These are phyloP conservation scores for Penicillium psychrosexuale DNA, from an alignment of 2,329 filamentous ascomycete species.

Conservation along the genomic window DNA sequence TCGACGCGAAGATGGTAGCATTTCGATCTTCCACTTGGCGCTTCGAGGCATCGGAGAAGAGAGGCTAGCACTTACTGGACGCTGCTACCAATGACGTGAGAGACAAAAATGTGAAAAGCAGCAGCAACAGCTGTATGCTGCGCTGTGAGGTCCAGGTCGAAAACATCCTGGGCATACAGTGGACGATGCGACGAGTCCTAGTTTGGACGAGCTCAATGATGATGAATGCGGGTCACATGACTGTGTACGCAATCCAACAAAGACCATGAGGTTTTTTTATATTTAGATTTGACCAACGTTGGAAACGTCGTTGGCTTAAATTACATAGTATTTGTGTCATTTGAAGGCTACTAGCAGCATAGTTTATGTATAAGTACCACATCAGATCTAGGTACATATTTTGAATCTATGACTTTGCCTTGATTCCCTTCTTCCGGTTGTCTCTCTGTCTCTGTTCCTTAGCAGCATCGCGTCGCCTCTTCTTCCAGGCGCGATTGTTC, in stretches of 20 bases:
- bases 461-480: conserved; percentile 56
- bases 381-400: neutral
- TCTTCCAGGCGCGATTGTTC: conserved; percentile 52
- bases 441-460: conserved; percentile 60
- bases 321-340: neutral
- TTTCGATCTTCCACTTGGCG: neutral
- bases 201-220: conserved; percentile 6
- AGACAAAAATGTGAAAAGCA: conserved; percentile 27
- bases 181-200: neutral
- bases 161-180: conserved; percentile 14
- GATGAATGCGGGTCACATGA: conserved; percentile 14
- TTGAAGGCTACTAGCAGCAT: neutral
- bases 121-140: conserved; percentile 20
- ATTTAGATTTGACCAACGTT: neutral
- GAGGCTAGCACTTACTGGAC: conserved; percentile 31
- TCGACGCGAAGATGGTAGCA: neutral
- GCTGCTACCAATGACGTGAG: conserved; percentile 32
- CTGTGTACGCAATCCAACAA: conserved; percentile 1
- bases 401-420: conserved; percentile 31
- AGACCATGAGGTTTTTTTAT: neutral
- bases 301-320: neutral
- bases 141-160: conserved; percentile 20
- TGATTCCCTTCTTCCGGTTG: conserved; percentile 53
- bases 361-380: neutral
- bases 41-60: neutral